Base-by-base conservation (phyloP, 805 yeast species). In the Candida orba region DNA sequence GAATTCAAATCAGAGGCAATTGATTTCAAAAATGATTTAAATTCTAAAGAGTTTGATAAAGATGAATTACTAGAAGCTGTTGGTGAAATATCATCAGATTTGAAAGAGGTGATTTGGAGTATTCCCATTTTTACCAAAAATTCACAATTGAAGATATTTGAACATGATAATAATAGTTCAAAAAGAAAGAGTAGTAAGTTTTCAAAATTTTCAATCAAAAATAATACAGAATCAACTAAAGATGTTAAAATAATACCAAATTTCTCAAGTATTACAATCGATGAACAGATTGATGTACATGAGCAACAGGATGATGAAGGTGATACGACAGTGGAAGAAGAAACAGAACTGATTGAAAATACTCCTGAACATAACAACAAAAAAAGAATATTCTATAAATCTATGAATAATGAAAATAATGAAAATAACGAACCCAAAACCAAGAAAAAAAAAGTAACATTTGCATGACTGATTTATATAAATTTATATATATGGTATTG, bases 91-190 rank as follows among this genome's bases (percentile, higher is more conserved):
- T 27, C 14, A 9, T 27, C 13, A 4, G 23, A 35, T 4, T 41
- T 39, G 6, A 42, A 23, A 1, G 20, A 35, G 6, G 35, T 58
- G 8, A 34, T 40, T 20, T 71, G 75, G 76, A 41, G 46, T 13
- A 42, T 68, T 3, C 73, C 75, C 0, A 43, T 70, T 4, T 57
- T 57, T 30, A 48, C 54, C 8, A 49, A 49, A 42, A 34, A 23
- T 5, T 47, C 60, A 2, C 56, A 49, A 24, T n/a, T 18, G 3
- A 53, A 52, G 32, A 29, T 52, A 22, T 24, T 10, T 23, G 44
- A n/a, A 9, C 20, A 23, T 39, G 41, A 42, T 36, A 33, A 17
- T 10, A 33, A 37, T n/a, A n/a, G n/a, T 20, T 30, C 24, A 20
- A 18, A 15, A n/a, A 31, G 17, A 31, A 31, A 31, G 18, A 15